Conservation (phyloP, 176 grass and related monocot species). For the Canna indica region DNA sequence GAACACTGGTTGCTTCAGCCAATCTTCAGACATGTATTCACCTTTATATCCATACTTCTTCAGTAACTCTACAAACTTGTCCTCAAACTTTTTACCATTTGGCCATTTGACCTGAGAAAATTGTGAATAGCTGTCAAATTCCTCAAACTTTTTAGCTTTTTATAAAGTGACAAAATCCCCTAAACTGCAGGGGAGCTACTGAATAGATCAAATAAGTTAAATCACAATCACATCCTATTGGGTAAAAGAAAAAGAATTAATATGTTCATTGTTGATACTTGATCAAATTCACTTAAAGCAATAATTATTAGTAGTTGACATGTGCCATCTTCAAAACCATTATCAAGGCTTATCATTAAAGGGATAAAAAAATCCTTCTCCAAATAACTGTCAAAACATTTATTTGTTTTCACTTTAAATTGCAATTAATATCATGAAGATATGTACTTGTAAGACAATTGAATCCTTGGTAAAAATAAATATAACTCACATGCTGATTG, state of each 20-base stretch:
- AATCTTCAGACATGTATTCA: slow-evolving; percentile 75
- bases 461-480: not conserved
- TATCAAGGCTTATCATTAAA: too few relatives aligned
- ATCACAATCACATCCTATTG: not conserved
- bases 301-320: not conserved
- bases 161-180: too few relatives aligned
- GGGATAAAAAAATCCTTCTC: too few relatives aligned
- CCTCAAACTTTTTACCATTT: slow-evolving; percentile 75
- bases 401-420: too few relatives aligned
- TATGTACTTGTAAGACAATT: not conserved
- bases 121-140: not conserved
- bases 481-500: slow-evolving; percentile 73
- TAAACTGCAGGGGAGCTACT: too few relatives aligned
- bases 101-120: slow-evolving; percentile 72
- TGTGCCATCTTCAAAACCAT: too few relatives aligned
- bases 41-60: slow-evolving; percentile 77
- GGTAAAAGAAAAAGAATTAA: not conserved
- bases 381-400: too few relatives aligned
- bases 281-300: not conserved
- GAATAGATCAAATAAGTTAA: not conserved
- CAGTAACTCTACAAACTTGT: slow-evolving; percentile 81
- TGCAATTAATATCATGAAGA: not conserved
- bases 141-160: not conserved
- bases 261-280: not conserved
- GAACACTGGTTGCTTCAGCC: slow-evolving; percentile 86